Evolutionary conservation across 441 rosid genomes (phyloP), one percentile per base, ranked within the genome.

Genomic region (Sinapis alba): DNA sequence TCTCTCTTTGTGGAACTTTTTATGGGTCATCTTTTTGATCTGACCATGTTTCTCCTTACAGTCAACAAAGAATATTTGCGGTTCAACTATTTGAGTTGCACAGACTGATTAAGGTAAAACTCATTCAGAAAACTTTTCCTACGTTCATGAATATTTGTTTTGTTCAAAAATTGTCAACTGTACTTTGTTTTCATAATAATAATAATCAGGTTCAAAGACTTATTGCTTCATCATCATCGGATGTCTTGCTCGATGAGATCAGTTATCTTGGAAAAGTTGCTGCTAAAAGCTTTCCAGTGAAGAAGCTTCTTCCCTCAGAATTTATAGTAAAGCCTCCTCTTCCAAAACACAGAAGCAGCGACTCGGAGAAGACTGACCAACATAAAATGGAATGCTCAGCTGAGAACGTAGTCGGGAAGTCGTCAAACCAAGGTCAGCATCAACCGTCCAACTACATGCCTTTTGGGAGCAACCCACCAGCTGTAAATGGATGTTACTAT

Each of bases 21-120:
- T 27, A 45, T 66, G 16, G 63, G 9, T 69, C 51, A 30, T 54
- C 7, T 59, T 81, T 68, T 71, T 88, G 81, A 86, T 80, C 43
- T 53, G 64, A 67, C 68, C 82, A 74, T 27, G 27, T 88, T 83
- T 68, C 79, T 86, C 77, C 69, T 72, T 84, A 81, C 96, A 88
- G 96, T 81, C 97, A 92, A 75, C 97, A 89, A 83, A 88, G 94
- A 79, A 83, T 90, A 81, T 92, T 92, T 89, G 88, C 93, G 0
- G 83, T 87, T 41, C 98, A 92, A 90, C 87, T 92, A 71, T 92
- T 92, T 43, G 92, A 89, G 87, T 83, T 92, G 86, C 96, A 92
- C 81, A 88, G 96, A 79, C 82, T 92, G 79, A 88, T 94, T 59
- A 90, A 92, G 99, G 99, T 94, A 90, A 80, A 65, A 9, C 6